Percentiles rank a stretch among this genome's conserved stretches.
Conservation (phyloP, 371 early-diverging fungal genomes). For the Mucor lusitanicus region DNA sequence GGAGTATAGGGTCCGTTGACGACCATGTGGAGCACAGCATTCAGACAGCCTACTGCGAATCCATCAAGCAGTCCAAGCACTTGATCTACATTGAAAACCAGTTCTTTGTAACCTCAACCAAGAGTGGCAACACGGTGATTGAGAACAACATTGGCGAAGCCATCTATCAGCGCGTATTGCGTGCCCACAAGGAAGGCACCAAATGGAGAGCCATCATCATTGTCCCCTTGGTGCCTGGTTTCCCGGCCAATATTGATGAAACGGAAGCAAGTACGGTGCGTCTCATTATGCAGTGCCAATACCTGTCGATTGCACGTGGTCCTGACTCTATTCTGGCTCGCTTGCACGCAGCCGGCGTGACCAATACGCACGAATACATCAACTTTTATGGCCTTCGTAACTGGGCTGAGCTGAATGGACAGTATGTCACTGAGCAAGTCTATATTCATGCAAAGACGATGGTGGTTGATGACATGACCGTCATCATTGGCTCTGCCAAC, state of each 20-base stretch:
- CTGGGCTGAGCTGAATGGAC: conserved; percentile 46
- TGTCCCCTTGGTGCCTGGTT: conserved; percentile 88
- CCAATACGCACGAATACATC: conserved; percentile 62
- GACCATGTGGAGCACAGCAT: conserved; percentile 67
- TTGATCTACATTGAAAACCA: conserved; percentile 89
- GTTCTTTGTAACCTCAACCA: conserved; percentile 70
- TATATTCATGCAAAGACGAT: conserved; percentile 86
- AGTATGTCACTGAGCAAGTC: conserved; percentile 78
- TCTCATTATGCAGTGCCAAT: conserved; percentile 78
- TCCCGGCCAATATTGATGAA: conserved; percentile 74
- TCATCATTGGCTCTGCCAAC: conserved; percentile 88
- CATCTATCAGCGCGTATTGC: conserved; percentile 72
- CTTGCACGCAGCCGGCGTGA: conserved; percentile 60
- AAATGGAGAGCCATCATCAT: conserved; percentile 82
- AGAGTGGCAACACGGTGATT: conserved; percentile 47
- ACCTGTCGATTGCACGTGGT: conserved; percentile 73
- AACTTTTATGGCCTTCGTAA: conserved; percentile 67
- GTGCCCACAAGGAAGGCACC: conserved; percentile 60
- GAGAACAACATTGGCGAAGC: conserved; percentile 76
- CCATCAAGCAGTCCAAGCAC: conserved; percentile 74
- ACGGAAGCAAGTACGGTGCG: conserved; percentile 73
- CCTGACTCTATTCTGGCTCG: conserved; percentile 64
- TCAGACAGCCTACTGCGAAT: conserved; percentile 72
- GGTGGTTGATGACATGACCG: conserved; percentile 82
- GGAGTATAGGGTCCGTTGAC: conserved; percentile 60